Base-by-base conservation (phyloP, 768 basidiomycete species). In the Pleurotus tuoliensis region DNA sequence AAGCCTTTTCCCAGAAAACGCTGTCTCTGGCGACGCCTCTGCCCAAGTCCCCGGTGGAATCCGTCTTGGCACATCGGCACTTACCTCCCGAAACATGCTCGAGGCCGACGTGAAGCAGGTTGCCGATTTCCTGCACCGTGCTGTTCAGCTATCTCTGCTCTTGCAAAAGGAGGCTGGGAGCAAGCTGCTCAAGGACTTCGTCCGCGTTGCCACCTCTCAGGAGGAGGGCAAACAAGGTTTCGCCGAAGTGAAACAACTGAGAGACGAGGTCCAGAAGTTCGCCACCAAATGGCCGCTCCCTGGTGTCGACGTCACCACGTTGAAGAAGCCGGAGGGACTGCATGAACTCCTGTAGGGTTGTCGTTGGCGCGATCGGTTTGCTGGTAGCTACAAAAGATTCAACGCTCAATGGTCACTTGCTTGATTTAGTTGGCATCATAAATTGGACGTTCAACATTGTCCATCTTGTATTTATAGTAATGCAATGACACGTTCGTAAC, bases 1-100 rank as follows among this genome's bases (percentile, higher is more conserved):
- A n/a, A n/a, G n/a, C n/a, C n/a, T n/a, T n/a, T n/a, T n/a, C n/a
- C n/a, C n/a, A 91, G 90, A 98, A 76, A 98, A 98, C 72, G 93
- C 95, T 47, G 96, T 98, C 47, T 94, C 94, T 27, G 96, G 95
- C 63, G 96, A 98, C 72, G 88, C 88, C 41, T 96, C 93, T 50
- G 97, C 96, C 0, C 92, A 94, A 70, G 90, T 90, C 1, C 96
- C 96, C 46, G 97, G 96, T 63, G 97, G 97, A 62, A 95, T 99
- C 68, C 93, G 97, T 61, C 84, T 99, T 62, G 97, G 97, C 58
- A 93, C 93, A 34, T 86, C 94, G 20, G 94, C 96, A 9, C 72
- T 99, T 38, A 98, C 97, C 3, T 97, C 94, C 49, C 92, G 96
- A 63, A 80, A 95, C 74, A 94, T 99, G 94, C 73, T 73, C 53